Evolutionary conservation across 768 basidiomycete species (phyloP), one percentile per base, ranked within the genome.

Genomic region (Piloderma croceum): DNA sequence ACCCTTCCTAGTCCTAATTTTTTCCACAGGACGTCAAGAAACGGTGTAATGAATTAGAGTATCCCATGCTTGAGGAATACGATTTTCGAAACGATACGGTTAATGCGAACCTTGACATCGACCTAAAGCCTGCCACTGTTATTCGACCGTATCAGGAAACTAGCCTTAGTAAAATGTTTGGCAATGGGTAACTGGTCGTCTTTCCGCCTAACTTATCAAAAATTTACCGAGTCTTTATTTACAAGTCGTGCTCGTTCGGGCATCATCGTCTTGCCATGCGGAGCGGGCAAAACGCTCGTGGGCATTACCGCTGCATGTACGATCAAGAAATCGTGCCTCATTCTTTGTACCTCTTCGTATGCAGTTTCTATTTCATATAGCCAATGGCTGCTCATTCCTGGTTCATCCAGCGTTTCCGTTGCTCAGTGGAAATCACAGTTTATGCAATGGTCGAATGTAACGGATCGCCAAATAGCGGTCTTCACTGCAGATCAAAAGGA

Each of bases 381-480:
- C 32, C 6, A 27, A 22, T 19, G n/a, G 39, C 10, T 18, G 36
- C 36, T 19, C 10, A 29, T 20, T 13, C 9, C 7, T 27, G 27
- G 5, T 6, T 6, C 29, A 35, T 31, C 3, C 51, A 89, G 86
- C 23, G 87, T 90, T 23, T 89, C 87, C 31, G 96, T 97, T 40
- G 93, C 96, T 81, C 96, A 99, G 70, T 99, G 96, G 96, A 89
- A 86, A 57, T 86, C 90, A 53, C 91, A 98, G 58, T 99, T 99
- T 66, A 82, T 97, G 73, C 88, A 88, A 52, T 99, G 96, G 90
- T 96, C 93, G 1, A 99, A 98, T 57, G 85, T 99, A 49, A 90
- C 91, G 2, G 93, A 98, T 62, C 76, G 82, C 38, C 92, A 98
- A 59, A 96, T 98, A 39, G 93, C 91, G 13, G 86, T 97, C 11